These are phyloP conservation scores for Fusarium foetens DNA, from an alignment of 2,329 filamentous ascomycete species.

Conservation along the genomic window DNA sequence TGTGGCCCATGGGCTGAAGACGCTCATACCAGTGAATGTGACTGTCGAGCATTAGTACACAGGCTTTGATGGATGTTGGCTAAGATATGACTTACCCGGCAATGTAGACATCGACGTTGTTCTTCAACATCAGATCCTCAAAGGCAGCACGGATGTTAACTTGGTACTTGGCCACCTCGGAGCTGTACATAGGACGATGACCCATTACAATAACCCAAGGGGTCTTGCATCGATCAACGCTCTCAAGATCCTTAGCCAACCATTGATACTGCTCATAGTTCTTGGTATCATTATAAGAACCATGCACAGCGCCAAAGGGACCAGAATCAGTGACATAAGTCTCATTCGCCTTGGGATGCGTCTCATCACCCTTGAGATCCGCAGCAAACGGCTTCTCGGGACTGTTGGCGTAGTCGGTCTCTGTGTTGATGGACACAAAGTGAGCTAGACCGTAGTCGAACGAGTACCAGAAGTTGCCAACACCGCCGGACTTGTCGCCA, in stretches of 20 bases:
- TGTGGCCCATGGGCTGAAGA: background rate
- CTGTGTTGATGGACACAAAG: conserved; percentile 3
- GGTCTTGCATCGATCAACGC: conserved; percentile 1
- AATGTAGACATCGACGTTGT: conserved; percentile 1
- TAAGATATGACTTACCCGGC: background rate
- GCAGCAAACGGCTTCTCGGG: background rate
- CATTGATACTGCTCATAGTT: conserved; percentile 8
- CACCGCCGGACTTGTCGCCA: background rate
- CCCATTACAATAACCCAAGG: conserved; percentile 9
- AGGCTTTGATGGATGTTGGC: fast-evolving
- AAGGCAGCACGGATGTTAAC: background rate
- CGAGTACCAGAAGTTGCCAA: background rate
- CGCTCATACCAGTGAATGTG: conserved; percentile 13
- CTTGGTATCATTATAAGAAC: background rate
- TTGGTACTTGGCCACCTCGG: background rate
- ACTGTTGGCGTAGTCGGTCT: background rate
- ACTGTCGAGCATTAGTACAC: background rate
- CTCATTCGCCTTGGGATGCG: background rate
- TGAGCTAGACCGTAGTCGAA: background rate
- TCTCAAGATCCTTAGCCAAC: background rate
- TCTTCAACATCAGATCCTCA: background rate
- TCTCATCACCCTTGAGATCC: background rate
- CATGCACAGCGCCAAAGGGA: background rate
- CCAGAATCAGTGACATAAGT: conserved; percentile 1
- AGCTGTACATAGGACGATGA: conserved; percentile 1